Percentiles rank a stretch among this genome's conserved stretches.
Conservation (phyloP, 1,139 yeast genomes). For the Nematodospora anomalae region DNA sequence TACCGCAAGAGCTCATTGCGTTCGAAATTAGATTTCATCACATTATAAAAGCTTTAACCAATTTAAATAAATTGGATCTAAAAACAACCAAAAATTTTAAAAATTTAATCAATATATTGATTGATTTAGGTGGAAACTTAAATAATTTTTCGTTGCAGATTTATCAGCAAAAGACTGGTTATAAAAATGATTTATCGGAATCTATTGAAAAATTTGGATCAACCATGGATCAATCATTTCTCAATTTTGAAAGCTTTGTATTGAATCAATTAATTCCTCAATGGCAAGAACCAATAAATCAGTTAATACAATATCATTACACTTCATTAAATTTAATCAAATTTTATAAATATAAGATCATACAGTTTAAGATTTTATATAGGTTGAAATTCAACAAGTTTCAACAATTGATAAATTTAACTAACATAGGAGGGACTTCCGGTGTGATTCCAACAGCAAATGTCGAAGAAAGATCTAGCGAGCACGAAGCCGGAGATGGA, state of each 20-base stretch:
- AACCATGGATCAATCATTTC: constrained; percentile 42
- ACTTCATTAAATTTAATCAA: constrained; percentile 40
- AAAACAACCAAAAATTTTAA: constrained; percentile 33
- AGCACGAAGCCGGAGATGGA: constrained; percentile 3
- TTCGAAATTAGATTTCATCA: constrained; percentile 39
- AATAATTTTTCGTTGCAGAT: constrained; percentile 49
- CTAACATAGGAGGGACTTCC: constrained; percentile 12
- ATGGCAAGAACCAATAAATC: constrained; percentile 50
- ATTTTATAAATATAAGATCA: constrained; percentile 47
- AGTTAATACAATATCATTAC: constrained; percentile 40
- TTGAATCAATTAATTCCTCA: constrained; percentile 37
- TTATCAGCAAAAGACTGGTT: constrained; percentile 26
- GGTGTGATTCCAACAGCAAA: constrained; percentile 1
- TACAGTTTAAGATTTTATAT: constrained; percentile 43
- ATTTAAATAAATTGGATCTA: constrained; percentile 36
- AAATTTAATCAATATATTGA: constrained; percentile 30
- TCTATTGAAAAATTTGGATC: constrained; percentile 48
- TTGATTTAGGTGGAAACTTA: constrained; percentile 49
- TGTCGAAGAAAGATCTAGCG: not conserved
- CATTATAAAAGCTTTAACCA: constrained; percentile 32
- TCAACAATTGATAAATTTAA: constrained; percentile 37
- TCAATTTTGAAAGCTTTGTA: constrained; percentile 42
- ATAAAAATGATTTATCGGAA: constrained; percentile 29
- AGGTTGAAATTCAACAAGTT: constrained; percentile 42
- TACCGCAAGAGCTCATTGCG: constrained; percentile 35